A percentile compares a stretch with the other conserved stretches of the same genome.
phyloP scores from a whole-genome alignment of 495 filamentous ascomycete genomes.

The Neurospora sp. region DNA sequence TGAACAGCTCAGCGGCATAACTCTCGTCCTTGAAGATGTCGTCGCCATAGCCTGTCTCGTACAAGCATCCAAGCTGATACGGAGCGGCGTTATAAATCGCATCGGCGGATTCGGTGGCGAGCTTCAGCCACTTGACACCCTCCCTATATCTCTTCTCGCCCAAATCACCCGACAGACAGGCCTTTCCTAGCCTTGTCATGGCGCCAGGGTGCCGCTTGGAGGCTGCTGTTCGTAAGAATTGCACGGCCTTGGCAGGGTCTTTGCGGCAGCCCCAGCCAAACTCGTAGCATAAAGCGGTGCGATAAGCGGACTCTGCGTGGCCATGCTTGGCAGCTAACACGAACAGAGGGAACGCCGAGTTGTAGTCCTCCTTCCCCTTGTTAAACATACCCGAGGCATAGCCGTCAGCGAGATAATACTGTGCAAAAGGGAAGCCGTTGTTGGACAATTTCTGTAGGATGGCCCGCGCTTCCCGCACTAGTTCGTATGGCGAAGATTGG shows the following conservation, averaged over 20 bases:
- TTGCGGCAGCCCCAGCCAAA: slow-evolving; percentile 93
- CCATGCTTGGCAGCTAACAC: slow-evolving; percentile 92
- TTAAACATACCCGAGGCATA: slow-evolving; percentile 90
- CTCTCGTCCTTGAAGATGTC: slow-evolving; percentile 83
- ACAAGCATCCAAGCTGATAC: slow-evolving; percentile 79
- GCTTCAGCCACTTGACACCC: slow-evolving; percentile 93
- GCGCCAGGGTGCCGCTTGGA: slow-evolving; percentile 92
- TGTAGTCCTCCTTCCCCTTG: slow-evolving; percentile 84
- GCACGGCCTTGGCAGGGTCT: slow-evolving; percentile 80
- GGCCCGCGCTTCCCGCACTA: slow-evolving; percentile 76
- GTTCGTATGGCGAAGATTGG: slow-evolving; percentile 46
- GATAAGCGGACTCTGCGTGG: slow-evolving; percentile 91
- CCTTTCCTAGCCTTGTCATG: slow-evolving; percentile 83
- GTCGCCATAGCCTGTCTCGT: slow-evolving; percentile 82
- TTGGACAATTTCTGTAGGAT: slow-evolving; percentile 81
- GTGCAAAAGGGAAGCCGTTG: slow-evolving; percentile 85
- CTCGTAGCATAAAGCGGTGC: slow-evolving; percentile 90
- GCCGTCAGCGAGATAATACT: slow-evolving; percentile 94
- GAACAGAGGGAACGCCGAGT: slow-evolving; percentile 84
- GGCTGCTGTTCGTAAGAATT: slow-evolving; percentile 83
- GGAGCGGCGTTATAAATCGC: slow-evolving; percentile 85
- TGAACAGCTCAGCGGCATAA: slow-evolving; percentile 91
- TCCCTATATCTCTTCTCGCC: slow-evolving; percentile 82
- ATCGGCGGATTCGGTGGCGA: slow-evolving; percentile 81
- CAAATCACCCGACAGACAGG: slow-evolving; percentile 80